Conservation (phyloP, 2,329 filamentous ascomycete species). For the Huntiella moniliformis region DNA sequence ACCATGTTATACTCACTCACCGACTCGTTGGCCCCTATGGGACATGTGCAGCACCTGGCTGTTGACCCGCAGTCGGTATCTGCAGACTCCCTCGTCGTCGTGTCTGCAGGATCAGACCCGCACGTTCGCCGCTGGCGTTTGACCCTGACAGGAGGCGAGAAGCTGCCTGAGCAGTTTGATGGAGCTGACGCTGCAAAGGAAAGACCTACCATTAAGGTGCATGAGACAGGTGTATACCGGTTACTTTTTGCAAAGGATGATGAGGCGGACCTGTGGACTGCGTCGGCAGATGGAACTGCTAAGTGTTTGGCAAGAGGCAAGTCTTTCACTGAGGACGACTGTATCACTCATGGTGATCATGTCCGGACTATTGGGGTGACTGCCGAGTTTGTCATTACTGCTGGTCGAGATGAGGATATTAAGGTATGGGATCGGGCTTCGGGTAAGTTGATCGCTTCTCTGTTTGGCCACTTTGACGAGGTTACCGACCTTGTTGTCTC, state of each 20-base stretch:
- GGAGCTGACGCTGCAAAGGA: slow-evolving; percentile 22
- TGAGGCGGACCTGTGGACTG: slow-evolving; percentile 69
- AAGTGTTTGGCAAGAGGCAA: slow-evolving; percentile 57
- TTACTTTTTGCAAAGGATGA: slow-evolving; percentile 50
- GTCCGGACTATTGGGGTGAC: slow-evolving; percentile 65
- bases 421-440: slow-evolving; percentile 69
- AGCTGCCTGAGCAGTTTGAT: slow-evolving; percentile 30
- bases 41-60: slow-evolving; percentile 62
- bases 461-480: slow-evolving; percentile 81
- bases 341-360: slow-evolving; percentile 68
- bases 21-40: slow-evolving; percentile 49
- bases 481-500: slow-evolving; percentile 63
- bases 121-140: slow-evolving; percentile 65
- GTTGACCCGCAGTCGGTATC: slow-evolving; percentile 47
- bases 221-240: slow-evolving; percentile 81
- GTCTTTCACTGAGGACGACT: slow-evolving; percentile 53
- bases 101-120: slow-evolving; percentile 65
- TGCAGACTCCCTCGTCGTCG: slow-evolving; percentile 31
- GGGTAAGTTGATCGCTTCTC: slow-evolving; percentile 53
- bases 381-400: slow-evolving; percentile 66
- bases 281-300: slow-evolving; percentile 74
- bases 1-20: slow-evolving; percentile 56
- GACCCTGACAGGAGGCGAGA: slow-evolving; percentile 30
- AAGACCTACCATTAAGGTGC: slow-evolving; percentile 45
- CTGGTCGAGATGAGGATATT: slow-evolving; percentile 77